Conservation (phyloP, 257 asterid genomes). For the Solanum megistacrolobum region DNA sequence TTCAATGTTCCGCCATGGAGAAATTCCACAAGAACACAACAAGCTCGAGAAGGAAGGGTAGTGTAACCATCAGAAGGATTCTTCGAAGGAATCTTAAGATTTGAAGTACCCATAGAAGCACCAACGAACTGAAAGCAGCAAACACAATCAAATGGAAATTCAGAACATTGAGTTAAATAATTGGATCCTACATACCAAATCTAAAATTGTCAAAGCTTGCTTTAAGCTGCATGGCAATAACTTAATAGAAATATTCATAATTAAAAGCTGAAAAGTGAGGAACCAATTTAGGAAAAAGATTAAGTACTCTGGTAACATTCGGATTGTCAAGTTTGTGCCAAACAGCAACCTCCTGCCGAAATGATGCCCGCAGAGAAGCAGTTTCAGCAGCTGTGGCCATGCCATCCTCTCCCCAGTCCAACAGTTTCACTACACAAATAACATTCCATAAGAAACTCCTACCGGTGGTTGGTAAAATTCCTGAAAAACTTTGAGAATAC, state of each 20-base stretch:
- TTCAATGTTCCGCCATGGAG: constrained; percentile 79
- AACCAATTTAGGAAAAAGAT: neutral
- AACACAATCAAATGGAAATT: neutral
- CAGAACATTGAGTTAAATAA: neutral
- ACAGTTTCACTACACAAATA: constrained; percentile 46
- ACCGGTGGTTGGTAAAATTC: neutral
- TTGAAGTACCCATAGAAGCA: constrained; percentile 96
- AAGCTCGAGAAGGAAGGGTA: constrained; percentile 74
- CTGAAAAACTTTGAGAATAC: neutral
- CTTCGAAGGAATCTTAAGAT: constrained; percentile 78
- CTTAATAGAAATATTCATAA: neutral
- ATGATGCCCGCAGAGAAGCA: constrained; percentile 61
- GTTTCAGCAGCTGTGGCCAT: constrained; percentile 73
- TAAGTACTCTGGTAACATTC: constrained; percentile 45
- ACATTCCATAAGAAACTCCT: neutral
- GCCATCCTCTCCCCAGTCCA: constrained; percentile 96
- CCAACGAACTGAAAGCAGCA: constrained; percentile 54
- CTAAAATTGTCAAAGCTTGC: neutral
- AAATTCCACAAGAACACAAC: constrained; percentile 87
- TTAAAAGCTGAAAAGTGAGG: neutral
- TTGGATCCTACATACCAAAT: neutral
- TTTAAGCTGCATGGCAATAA: neutral
- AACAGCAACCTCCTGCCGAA: constrained; percentile 72
- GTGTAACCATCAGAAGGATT: constrained; percentile 68
- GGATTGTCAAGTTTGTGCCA: constrained; percentile 89